Evolutionary conservation across 495 filamentous ascomycete species (phyloP).

Genomic region (Daldinia loculata): DNA sequence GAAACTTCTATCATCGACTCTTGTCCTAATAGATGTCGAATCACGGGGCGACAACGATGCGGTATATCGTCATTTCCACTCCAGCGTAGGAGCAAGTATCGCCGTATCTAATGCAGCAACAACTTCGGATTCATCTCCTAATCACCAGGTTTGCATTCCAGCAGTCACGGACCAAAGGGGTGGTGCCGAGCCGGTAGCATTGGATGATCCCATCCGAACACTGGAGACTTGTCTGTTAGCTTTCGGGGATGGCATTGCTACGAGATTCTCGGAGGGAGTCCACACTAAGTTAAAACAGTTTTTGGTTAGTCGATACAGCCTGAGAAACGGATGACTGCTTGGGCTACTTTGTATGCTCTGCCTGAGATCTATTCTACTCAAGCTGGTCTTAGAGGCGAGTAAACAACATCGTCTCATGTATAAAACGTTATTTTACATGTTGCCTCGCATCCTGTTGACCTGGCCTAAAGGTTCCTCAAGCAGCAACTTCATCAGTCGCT

Average conservation of each 20-base stretch:
- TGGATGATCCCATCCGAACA: constrained; percentile 12
- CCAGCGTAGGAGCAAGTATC: neutral
- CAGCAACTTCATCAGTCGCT: neutral
- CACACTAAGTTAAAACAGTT: constrained; percentile 15
- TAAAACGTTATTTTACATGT: neutral
- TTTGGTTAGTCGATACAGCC: constrained; percentile 5
- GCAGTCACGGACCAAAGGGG: constrained; percentile 9
- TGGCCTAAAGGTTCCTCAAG: neutral
- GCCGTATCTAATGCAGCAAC: neutral
- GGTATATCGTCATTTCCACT: neutral
- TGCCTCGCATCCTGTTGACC: neutral
- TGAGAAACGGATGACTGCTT: constrained; percentile 4
- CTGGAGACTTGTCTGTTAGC: constrained; percentile 17
- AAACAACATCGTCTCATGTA: neutral
- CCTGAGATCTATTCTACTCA: neutral
- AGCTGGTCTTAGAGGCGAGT: neutral
- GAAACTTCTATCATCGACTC: neutral
- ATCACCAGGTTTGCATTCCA: constrained; percentile 2
- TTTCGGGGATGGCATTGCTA: constrained; percentile 16
- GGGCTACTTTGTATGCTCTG: neutral
- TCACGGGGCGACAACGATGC: constrained; percentile 2
- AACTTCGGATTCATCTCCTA: neutral
- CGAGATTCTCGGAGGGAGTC: constrained; percentile 18
- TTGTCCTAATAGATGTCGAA: constrained; percentile 12
- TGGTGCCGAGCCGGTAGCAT: constrained; percentile 5